A percentile compares a stretch with the other conserved stretches of the same genome.
Evolutionary conservation across 169 alveolate species (phyloP).

Genomic region (Toxoplasma gondii): DNA sequence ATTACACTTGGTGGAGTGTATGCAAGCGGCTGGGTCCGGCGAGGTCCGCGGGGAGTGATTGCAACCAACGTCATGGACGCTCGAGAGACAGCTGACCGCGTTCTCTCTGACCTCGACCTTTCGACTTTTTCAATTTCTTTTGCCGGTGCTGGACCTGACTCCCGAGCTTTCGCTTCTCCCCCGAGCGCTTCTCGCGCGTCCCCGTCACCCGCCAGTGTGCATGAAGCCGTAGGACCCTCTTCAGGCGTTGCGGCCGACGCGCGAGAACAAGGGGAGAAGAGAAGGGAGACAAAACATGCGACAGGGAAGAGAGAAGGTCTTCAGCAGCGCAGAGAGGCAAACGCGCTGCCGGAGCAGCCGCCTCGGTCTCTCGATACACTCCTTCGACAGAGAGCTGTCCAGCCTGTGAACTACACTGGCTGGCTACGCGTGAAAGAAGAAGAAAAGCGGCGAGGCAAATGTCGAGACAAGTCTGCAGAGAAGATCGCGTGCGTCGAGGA

Average conservation of each 20-base stretch:
- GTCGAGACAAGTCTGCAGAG: conserved; percentile 5
- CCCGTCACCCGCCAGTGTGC: too few species aligned
- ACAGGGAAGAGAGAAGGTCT: neutral
- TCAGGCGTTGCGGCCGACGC: neutral
- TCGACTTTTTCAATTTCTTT: neutral
- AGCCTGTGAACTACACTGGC: neutral
- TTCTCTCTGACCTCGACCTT: neutral
- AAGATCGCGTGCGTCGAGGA: conserved; percentile 52
- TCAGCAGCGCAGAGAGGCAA: neutral
- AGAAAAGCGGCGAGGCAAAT: conserved; percentile 27
- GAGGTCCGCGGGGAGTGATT: conserved; percentile 71
- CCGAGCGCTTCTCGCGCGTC: too few species aligned
- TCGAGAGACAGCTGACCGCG: conserved; percentile 3
- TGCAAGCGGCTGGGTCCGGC: conserved; percentile 71
- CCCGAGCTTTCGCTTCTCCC: too few species aligned
- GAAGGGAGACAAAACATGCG: neutral
- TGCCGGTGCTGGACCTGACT: neutral
- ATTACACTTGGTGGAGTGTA: conserved; percentile 35
- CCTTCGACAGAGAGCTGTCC: neutral
- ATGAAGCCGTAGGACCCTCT: neutral
- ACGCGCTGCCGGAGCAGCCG: neutral
- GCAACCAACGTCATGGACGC: conserved; percentile 70
- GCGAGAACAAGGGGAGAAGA: neutral
- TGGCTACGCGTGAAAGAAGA: neutral
- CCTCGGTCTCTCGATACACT: neutral